Percentiles rank a stretch among this genome's conserved stretches.
Conservation (phyloP, 768 basidiomycete genomes). For the Amanita rimosa region DNA sequence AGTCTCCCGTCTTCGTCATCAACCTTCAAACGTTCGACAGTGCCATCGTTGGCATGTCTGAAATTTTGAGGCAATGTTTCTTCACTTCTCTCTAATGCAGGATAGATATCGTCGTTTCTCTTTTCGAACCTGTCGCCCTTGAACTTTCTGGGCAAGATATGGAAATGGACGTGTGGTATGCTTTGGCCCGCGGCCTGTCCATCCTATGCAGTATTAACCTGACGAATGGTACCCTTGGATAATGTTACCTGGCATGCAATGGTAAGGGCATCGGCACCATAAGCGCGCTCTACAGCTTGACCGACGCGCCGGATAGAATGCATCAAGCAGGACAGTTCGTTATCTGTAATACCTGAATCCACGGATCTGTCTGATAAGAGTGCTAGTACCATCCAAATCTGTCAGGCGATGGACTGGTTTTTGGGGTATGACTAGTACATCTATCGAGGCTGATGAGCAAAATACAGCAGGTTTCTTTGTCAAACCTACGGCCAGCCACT, state of each 20-base stretch:
- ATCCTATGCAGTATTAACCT: conserved; percentile 38
- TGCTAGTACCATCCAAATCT: conserved; percentile 36
- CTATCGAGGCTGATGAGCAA: conserved; percentile 18
- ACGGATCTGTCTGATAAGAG: background rate
- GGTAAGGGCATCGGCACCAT: conserved; percentile 75
- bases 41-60: conserved; percentile 12
- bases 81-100: conserved; percentile 62
- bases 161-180: conserved; percentile 95
- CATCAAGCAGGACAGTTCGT: conserved; percentile 77
- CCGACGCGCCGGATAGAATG: conserved; percentile 70
- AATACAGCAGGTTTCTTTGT: background rate
- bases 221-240: background rate
- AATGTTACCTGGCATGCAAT: conserved; percentile 72
- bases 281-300: conserved; percentile 67
- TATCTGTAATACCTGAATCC: conserved; percentile 17
- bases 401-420: conserved; percentile 43
- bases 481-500: conserved; percentile 78
- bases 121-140: conserved; percentile 55
- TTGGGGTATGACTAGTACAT: conserved; percentile 52
- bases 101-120: conserved; percentile 68
- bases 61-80: conserved; percentile 32
- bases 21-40: conserved; percentile 32
- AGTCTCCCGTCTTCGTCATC: conserved; percentile 60
- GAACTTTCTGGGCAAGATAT: conserved; percentile 75
- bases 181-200: conserved; percentile 71